Conservation (phyloP, 2,329 filamentous ascomycete genomes). For the Fusarium sp. region DNA sequence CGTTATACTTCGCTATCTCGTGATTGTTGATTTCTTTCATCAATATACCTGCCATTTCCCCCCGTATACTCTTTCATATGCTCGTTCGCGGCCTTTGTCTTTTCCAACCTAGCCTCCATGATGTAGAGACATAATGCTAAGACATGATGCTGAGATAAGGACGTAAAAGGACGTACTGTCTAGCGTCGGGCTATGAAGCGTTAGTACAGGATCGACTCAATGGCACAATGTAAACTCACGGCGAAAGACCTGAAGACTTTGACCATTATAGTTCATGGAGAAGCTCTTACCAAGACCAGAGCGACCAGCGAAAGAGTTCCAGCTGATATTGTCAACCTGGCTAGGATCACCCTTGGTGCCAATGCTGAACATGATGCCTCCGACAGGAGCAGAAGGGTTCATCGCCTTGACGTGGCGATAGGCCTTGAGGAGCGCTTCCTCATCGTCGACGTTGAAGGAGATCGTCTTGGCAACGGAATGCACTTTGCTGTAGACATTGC, state of each 20-base stretch:
- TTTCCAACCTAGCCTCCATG: background rate
- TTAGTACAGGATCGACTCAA: background rate
- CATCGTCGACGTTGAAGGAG: constrained; percentile 12
- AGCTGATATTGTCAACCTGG: background rate
- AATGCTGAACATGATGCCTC: constrained; percentile 20
- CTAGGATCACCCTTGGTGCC: background rate
- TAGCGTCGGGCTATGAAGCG: background rate
- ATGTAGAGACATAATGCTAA: background rate
- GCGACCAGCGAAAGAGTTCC: background rate
- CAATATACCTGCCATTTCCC: background rate
- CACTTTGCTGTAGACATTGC: constrained; percentile 18
- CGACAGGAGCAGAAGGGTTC: constrained; percentile 8
- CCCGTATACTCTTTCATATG: background rate
- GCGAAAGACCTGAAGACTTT: background rate
- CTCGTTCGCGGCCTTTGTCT: background rate
- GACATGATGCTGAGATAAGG: background rate
- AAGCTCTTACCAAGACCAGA: background rate
- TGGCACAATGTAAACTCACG: background rate
- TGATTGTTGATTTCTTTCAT: background rate
- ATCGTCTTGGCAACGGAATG: background rate
- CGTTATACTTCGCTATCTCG: background rate
- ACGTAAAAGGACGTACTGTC: no score
- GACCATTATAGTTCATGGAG: background rate
- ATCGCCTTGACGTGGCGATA: constrained; percentile 23
- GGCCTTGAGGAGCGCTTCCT: constrained; percentile 11